These are phyloP conservation scores for Candida sithepensis DNA, from an alignment of 805 yeast genomes.

Conservation along the genomic window DNA sequence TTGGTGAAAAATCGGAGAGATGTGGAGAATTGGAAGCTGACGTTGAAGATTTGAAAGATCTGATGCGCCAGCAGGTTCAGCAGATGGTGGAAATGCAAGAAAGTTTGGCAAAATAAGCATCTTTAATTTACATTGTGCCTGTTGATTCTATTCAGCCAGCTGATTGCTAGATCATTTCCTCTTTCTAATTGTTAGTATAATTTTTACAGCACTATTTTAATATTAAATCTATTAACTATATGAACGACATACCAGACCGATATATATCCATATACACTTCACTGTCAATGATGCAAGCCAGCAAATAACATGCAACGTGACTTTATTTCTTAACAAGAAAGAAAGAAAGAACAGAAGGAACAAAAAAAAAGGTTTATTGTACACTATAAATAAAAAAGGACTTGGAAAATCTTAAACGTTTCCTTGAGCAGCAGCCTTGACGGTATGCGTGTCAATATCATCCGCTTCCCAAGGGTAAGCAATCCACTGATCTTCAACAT, in stretches of 20 bases:
- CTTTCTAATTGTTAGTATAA: neutral
- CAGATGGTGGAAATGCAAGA: conserved; percentile 70
- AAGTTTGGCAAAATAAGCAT: conserved; percentile 5
- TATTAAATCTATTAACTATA: neutral
- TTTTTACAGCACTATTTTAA: neutral
- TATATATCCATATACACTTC: neutral
- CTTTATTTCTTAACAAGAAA: too few species aligned
- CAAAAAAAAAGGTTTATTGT: neutral
- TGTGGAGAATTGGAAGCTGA: conserved; percentile 87
- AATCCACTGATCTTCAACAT: conserved; percentile 77
- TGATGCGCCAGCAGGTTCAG: conserved; percentile 80
- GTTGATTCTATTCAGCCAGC: neutral
- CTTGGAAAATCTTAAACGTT: conserved; percentile 26
- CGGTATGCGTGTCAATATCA: conserved; percentile 77
- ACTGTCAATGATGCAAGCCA: neutral
- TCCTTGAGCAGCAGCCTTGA: conserved; percentile 62
- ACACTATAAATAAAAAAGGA: neutral
- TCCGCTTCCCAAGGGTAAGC: conserved; percentile 89
- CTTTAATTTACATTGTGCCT: neutral
- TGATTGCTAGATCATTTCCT: too few species aligned
- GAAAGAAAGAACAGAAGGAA: neutral
- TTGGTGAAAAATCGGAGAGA: conserved; percentile 85
- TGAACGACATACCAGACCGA: neutral
- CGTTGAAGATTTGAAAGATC: conserved; percentile 81
- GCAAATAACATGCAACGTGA: neutral